Evolutionary conservation across 148 eudicot genomes (phyloP).

Genomic region (Drosera capensis): DNA sequence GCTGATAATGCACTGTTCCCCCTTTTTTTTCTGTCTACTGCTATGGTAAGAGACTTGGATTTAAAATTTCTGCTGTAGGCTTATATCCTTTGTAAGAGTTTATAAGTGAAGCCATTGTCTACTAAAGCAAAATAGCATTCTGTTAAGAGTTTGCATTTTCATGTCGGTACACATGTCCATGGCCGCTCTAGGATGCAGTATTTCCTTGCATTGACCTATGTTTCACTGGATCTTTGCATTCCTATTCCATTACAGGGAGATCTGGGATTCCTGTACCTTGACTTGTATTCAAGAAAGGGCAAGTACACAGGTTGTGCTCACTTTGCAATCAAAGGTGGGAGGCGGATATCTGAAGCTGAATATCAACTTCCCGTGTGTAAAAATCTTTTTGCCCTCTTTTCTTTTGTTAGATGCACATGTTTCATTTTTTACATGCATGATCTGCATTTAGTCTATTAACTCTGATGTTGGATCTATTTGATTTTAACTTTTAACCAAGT

Average conservation of each 20-base stretch:
- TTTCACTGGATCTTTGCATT: background rate
- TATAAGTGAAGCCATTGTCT: too few relatives aligned
- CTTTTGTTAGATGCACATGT: too few relatives aligned
- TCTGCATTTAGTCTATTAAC: too few relatives aligned
- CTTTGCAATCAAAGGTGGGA: conserved; percentile 94
- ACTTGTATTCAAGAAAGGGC: conserved; percentile 68
- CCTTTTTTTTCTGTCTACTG: background rate
- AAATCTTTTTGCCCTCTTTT: too few relatives aligned
- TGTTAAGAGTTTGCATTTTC: too few relatives aligned
- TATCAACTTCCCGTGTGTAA: conserved; percentile 84
- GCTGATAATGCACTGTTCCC: background rate
- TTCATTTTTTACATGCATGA: too few relatives aligned
- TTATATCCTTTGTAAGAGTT: background rate
- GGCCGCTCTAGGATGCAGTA: background rate
- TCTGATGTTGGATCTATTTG: too few relatives aligned
- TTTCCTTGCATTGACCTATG: background rate
- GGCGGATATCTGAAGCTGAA: conserved; percentile 66
- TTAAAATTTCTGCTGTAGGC: background rate
- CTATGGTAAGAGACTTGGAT: too few relatives aligned
- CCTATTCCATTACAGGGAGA: conserved; percentile 54
- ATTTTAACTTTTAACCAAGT: too few relatives aligned
- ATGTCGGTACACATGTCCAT: background rate
- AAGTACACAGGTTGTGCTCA: conserved; percentile 96
- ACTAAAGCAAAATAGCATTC: too few relatives aligned
- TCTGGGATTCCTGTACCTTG: conserved; percentile 89